Conservation (phyloP, 345 rosid species). For the Odontarrhena argentea region DNA sequence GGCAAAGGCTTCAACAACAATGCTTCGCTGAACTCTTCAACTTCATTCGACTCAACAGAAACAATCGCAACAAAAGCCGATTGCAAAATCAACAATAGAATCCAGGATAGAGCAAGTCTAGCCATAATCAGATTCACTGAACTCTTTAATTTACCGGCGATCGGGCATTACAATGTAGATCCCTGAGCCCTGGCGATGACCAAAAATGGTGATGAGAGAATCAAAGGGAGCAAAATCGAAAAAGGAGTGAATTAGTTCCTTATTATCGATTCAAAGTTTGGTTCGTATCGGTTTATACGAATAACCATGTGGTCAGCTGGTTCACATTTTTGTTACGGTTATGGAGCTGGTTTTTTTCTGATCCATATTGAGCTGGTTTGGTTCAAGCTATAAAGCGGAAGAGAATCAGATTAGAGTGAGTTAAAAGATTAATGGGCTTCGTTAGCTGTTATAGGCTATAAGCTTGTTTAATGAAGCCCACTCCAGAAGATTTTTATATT, state of each 20-base stretch:
- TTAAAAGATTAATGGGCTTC: too few species aligned
- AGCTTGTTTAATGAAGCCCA: too few species aligned
- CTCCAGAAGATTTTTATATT: too few species aligned
- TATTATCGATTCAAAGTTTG: not conserved
- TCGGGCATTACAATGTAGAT: conserved; percentile 26
- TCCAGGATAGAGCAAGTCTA: conserved; percentile 12
- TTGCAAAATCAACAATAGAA: conserved; percentile 31
- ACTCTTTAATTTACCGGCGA: conserved; percentile 19
- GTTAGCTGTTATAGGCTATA: too few species aligned
- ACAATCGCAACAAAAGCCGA: conserved; percentile 33
- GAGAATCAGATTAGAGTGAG: too few species aligned
- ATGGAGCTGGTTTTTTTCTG: too few species aligned
- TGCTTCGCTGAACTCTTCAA: conserved; percentile 74
- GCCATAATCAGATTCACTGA: conserved; percentile 30
- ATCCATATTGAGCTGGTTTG: too few species aligned
- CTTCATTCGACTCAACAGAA: conserved; percentile 48
- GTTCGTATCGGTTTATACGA: too few species aligned
- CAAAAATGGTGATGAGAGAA: conserved; percentile 5
- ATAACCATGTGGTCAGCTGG: too few species aligned
- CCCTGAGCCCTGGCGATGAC: conserved; percentile 33
- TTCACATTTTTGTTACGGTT: too few species aligned
- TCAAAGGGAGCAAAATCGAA: not conserved
- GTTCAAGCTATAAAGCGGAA: too few species aligned
- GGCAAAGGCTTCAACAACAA: conserved; percentile 81
- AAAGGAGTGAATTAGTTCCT: not conserved